These are phyloP conservation scores for Paraurostyla sp. DNA, from an alignment of 73 alveolate genomes.

Conservation along the genomic window DNA sequence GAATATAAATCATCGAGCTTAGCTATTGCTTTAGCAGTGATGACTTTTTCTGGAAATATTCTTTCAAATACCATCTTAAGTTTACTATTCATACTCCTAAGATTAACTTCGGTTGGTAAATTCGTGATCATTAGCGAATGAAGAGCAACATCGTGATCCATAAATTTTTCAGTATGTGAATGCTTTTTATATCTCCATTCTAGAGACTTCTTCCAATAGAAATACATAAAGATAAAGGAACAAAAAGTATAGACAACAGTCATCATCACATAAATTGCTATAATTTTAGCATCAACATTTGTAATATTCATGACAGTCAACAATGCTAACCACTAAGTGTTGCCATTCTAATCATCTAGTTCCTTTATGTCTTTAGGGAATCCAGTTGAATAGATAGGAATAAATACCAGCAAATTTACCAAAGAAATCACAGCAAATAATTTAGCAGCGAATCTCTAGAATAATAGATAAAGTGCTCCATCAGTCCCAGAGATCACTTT, in stretches of 20 bases:
- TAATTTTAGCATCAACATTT: background rate
- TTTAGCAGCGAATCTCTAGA: conserved; percentile 21
- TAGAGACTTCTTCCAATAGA: conserved; percentile 52
- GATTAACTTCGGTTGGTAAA: conserved; percentile 28
- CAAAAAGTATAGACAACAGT: background rate
- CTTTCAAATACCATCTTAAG: background rate
- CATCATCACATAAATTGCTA: conserved; percentile 22
- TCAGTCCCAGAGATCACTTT: conserved; percentile 53
- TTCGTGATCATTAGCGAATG: conserved; percentile 48
- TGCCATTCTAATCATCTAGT: background rate
- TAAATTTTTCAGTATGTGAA: conserved; percentile 33
- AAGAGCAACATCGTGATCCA: conserved; percentile 43
- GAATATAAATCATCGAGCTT: conserved; percentile 7
- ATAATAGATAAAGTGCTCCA: conserved; percentile 42
- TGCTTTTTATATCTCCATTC: conserved; percentile 59
- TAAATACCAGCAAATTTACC: conserved; percentile 12
- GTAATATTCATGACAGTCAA: conserved; percentile 43
- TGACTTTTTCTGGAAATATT: conserved; percentile 51
- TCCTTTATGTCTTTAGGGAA: background rate
- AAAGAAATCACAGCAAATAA: background rate
- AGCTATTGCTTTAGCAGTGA: background rate
- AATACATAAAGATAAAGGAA: conserved; percentile 15
- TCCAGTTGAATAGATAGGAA: conserved; percentile 47
- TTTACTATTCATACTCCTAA: background rate
- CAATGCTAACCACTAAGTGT: background rate